Percentiles rank a stretch among this genome's conserved stretches.
phyloP scores from a whole-genome alignment of 2,329 filamentous ascomycete species.

The Bertia moriformis region DNA sequence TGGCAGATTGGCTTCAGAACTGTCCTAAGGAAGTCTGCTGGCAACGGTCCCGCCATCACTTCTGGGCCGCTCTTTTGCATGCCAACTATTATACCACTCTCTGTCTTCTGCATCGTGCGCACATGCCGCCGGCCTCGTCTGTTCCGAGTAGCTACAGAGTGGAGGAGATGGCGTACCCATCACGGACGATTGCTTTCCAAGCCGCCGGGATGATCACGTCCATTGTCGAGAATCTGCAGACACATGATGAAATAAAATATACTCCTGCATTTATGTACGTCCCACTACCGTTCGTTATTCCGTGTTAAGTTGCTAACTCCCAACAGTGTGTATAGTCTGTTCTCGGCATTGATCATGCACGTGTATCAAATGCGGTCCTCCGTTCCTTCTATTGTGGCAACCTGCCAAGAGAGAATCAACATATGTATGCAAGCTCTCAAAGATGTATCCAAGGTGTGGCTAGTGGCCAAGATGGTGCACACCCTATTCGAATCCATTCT shows the following conservation, averaged over 20 bases:
- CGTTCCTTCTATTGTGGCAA: conserved; percentile 76
- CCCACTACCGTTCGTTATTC: not conserved
- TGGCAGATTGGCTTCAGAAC: conserved; percentile 95
- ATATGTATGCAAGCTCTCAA: conserved; percentile 86
- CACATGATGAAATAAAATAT: conserved; percentile 71
- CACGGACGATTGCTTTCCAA: conserved; percentile 89
- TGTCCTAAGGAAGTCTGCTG: conserved; percentile 89
- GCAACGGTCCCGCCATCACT: conserved; percentile 80
- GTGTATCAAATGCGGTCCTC: conserved; percentile 96
- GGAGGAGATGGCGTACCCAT: conserved; percentile 76
- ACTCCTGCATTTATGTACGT: conserved; percentile 70
- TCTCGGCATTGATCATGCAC: conserved; percentile 97
- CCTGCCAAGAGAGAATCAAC: conserved; percentile 73
- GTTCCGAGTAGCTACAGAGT: conserved; percentile 35
- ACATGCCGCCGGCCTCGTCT: conserved; percentile 71
- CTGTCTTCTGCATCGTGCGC: conserved; percentile 81
- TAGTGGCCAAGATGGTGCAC: conserved; percentile 97
- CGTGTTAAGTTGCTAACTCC: not conserved
- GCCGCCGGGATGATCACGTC: conserved; percentile 94
- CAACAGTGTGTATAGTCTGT: conserved; percentile 67
- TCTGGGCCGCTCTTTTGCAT: conserved; percentile 89
- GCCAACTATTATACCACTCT: conserved; percentile 98
- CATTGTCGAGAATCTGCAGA: conserved; percentile 78
- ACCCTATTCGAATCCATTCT: conserved; percentile 93
- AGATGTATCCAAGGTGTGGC: conserved; percentile 89